Conservation (phyloP, 83 land plant species). For the Isoetes engelmannii region DNA sequence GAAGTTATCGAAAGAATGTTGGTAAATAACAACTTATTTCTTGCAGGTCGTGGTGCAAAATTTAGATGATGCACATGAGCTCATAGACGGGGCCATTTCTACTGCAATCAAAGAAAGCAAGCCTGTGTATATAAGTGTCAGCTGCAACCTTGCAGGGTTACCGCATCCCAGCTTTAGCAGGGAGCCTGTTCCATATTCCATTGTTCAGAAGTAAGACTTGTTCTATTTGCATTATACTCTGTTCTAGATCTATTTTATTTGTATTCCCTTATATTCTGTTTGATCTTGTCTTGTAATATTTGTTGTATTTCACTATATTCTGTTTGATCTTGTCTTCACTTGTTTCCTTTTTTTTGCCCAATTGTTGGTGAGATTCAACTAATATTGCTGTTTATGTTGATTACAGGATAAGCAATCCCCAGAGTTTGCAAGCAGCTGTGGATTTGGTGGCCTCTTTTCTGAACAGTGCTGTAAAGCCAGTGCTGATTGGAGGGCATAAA, state of each 20-base stretch:
- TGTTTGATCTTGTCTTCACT: too few species aligned
- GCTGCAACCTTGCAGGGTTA: constrained; percentile 58
- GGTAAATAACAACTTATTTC: too few species aligned
- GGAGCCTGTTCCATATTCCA: constrained; percentile 52
- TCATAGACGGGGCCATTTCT: constrained; percentile 62
- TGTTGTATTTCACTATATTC: too few species aligned
- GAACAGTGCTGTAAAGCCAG: constrained; percentile 61
- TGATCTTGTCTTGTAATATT: background rate
- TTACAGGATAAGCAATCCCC: constrained; percentile 41
- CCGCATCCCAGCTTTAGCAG: constrained; percentile 49
- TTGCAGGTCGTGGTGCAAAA: constrained; percentile 54
- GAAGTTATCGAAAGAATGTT: too few species aligned
- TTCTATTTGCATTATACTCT: background rate
- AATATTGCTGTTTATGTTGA: background rate
- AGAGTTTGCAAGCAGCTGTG: constrained; percentile 59
- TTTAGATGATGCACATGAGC: constrained; percentile 63
- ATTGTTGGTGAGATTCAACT: background rate
- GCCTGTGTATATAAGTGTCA: constrained; percentile 58
- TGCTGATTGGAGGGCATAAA: constrained; percentile 54
- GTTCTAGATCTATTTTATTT: background rate
- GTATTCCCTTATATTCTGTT: too few species aligned
- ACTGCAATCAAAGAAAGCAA: constrained; percentile 66
- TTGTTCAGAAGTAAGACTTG: constrained; percentile 34
- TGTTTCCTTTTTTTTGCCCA: background rate
- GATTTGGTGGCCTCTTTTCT: constrained; percentile 44